A percentile compares a stretch with the other conserved stretches of the same genome.
Conservation (phyloP, 2,329 filamentous ascomycete species). For the Colletotrichum sp. region DNA sequence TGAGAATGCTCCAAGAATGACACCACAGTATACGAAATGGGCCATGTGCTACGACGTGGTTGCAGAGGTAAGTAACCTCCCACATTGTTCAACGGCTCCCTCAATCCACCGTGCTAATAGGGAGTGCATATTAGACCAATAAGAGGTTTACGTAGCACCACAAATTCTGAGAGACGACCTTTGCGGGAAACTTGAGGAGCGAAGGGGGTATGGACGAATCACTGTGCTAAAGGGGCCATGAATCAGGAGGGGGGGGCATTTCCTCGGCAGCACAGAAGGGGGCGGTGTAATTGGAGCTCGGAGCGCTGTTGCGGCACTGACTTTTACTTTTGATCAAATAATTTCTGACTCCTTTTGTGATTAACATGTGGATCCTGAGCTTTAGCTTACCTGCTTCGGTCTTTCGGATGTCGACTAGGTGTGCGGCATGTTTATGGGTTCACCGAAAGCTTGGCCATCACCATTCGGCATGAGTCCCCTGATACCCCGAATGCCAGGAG, state of each 20-base stretch:
- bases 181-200: neutral
- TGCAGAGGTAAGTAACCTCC: neutral
- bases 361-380: neutral
- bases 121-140: rapidly evolving
- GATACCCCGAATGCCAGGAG: neutral
- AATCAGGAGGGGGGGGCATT: neutral
- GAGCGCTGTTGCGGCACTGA: neutral
- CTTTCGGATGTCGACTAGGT: too few relatives aligned
- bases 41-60: neutral
- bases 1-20: neutral
- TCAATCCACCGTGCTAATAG: neutral
- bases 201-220: too few relatives aligned
- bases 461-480: neutral
- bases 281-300: neutral
- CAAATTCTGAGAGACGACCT: rapidly evolving
- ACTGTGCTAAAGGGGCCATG: too few relatives aligned
- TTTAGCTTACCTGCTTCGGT: too few relatives aligned
- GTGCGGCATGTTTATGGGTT: neutral
- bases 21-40: neutral
- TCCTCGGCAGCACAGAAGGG: neutral
- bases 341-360: neutral
- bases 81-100: rapidly evolving
- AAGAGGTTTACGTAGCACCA: neutral
- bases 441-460: neutral
- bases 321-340: neutral